A percentile compares a stretch with the other conserved stretches of the same genome.
Conservation (phyloP, 1,139 yeast species). For the Blastobotrys malaysiensis region DNA sequence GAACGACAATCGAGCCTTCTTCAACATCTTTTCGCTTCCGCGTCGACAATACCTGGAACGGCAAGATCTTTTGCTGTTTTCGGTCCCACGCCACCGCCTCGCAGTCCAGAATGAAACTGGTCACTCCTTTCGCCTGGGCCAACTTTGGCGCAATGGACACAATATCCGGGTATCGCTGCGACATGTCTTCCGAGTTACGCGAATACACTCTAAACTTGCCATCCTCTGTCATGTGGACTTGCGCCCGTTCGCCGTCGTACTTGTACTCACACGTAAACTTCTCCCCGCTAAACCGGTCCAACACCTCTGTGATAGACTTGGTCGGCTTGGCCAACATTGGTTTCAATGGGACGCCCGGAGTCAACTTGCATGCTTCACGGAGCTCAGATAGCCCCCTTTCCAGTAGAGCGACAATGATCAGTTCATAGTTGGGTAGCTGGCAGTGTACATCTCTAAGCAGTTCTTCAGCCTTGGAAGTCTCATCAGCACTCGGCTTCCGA, state of each 20-base stretch:
- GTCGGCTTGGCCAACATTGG: constrained; percentile 99
- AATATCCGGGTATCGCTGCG: constrained; percentile 90
- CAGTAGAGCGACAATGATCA: constrained; percentile 61
- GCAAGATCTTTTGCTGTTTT: constrained; percentile 65
- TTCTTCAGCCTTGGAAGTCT: constrained; percentile 56
- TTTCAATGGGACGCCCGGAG: constrained; percentile 91
- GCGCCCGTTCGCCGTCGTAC: constrained; percentile 98
- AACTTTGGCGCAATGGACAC: constrained; percentile 62
- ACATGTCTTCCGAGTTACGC: constrained; percentile 95
- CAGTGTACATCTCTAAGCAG: constrained; percentile 79
- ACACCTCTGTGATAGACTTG: constrained; percentile 80
- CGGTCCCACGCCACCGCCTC: constrained; percentile 99
- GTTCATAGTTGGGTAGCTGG: constrained; percentile 86
- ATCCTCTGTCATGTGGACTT: constrained; percentile 66
- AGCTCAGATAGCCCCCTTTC: constrained; percentile 63
- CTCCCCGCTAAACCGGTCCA: constrained; percentile 81
- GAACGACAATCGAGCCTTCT: constrained; percentile 79
- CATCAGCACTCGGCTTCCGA: constrained; percentile 18
- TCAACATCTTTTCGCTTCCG: constrained; percentile 92
- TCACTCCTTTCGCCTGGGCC: constrained; percentile 32
- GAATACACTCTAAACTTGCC: constrained; percentile 77
- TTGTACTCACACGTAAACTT: constrained; percentile 93
- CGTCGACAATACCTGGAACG: constrained; percentile 88
- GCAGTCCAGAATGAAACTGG: constrained; percentile 74
- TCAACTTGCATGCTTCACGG: constrained; percentile 62